Evolutionary conservation across 805 yeast species (phyloP), one percentile per base, ranked within the genome.

Genomic region (Pachysolen tannophilus): DNA sequence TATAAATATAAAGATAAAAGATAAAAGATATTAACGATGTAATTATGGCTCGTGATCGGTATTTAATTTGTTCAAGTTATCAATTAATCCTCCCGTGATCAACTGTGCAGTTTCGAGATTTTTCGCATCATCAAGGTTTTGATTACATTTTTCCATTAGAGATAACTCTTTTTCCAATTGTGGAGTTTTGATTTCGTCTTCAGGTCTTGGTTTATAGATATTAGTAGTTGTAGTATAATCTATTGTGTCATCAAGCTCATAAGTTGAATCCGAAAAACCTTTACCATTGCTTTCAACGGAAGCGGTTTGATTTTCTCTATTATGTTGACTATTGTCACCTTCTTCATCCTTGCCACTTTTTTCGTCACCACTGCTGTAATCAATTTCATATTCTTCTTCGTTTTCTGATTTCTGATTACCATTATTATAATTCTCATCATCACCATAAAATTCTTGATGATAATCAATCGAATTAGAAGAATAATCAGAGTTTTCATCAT

Each of bases 361-460:
- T 6, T 16, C 57, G 28, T 56, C 39, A 18, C 30, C 25, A 11
- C 28, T 32, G 26, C 33, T 48, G 39, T 55, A 56, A 29, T 58
- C 63, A 28, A 56, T 56, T 34, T 59, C 64, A 39, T 42, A 55
- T 7, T 28, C 23, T n/a, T 40, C 39, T 20, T 46, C 48, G n/a
- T n/a, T n/a, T 10, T 29, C 32, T 14, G 31, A 35, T 8, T 37
- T 42, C n/a, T 38, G 42, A 14, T 39, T 43, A 7, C 30, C 48
- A 9, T 16, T 35, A 26, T 38, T 38, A 37, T 20, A 32, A 10
- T 38, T 26, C 18, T 40, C 43, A 23, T 35, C 26, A 13, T 39
- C 39, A 19, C 39, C 42, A n/a, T 28, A 42, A 23, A 36, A 33
- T 8, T 41, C 44, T 14, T 36, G 40, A 13, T 30, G 28, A 29